Evolutionary conservation across 495 filamentous ascomycete species (phyloP), one percentile per base, ranked within the genome.

Genomic region (Pyronema omphalodes): DNA sequence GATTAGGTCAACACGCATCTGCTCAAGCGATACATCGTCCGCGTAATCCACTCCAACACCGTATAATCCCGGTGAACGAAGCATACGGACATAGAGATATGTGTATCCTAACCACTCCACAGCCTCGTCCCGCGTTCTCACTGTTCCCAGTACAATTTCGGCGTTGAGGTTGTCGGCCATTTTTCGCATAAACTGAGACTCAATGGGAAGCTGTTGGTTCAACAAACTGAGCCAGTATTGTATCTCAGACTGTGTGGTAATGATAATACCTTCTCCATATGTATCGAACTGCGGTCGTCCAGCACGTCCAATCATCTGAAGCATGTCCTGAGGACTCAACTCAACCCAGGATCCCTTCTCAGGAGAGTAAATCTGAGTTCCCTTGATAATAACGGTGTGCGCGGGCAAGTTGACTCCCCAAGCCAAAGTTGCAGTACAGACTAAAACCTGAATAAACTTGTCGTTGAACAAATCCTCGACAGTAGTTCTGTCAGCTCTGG

Each of bases 291-390:
- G 91, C 7, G 91, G 91, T 52, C 91, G 79, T 65, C 91, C 91
- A 43, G 91, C 91, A 71, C 91, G 87, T 60, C 91, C 91, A 58
- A 99, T 79, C 91, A 99, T 99, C 67, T 99, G 91, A 36, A 99
- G 73, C 41, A 96, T 89, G 69, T 99, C 91, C 63, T 99, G 91
- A 9, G 93, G 91, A 60, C 88, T 94, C 54, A 99, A 66, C 62
- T 99, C 93, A 12, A 99, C 93, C 88, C 91, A 99, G 66, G 84
- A 88, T 70, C 91, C 91, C 69, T 95, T 96, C 66, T 99, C 91
- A 0, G 91, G 93, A 3, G 93, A 96, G 67, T 99, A 99, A 39
- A 96, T 82, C 65, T 94, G 87, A 0, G 91, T 99, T 39, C 88
- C 88, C 66, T 95, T 95, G 69, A 95, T 95, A 66, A 95, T 88